These are phyloP conservation scores for Solanum bukasovii DNA, from an alignment of 257 asterid species.

Conservation along the genomic window DNA sequence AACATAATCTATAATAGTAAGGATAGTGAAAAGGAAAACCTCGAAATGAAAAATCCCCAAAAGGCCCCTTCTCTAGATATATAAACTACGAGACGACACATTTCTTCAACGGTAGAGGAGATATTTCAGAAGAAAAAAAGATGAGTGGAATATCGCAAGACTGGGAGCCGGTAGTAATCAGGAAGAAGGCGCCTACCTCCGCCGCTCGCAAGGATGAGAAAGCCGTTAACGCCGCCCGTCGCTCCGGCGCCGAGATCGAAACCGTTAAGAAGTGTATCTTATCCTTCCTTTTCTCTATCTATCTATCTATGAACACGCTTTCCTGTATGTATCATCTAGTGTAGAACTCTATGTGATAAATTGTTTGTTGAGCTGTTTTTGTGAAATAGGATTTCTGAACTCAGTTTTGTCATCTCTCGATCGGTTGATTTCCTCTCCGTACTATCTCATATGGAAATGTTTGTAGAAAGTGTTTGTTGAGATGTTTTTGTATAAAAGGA, in stretches of 20 bases:
- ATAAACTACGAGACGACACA: not conserved
- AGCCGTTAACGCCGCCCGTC: constrained; percentile 98
- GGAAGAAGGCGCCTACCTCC: constrained; percentile 83
- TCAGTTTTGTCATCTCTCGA: not conserved
- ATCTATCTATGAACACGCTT: not conserved
- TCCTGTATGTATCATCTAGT: not conserved
- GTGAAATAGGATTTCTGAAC: not conserved
- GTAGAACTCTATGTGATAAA: not conserved
- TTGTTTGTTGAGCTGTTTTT: not conserved
- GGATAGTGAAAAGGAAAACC: not conserved
- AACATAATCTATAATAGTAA: not conserved
- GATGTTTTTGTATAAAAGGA: not conserved
- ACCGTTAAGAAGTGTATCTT: constrained; percentile 57
- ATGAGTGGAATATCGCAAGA: constrained; percentile 58
- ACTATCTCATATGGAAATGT: not conserved
- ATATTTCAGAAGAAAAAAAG: not conserved
- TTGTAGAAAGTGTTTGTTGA: not conserved
- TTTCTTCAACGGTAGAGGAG: not conserved
- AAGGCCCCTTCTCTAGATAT: not conserved
- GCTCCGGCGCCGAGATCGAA: constrained; percentile 92
- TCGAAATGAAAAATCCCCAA: not conserved
- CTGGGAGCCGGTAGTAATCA: constrained; percentile 86
- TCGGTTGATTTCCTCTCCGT: not conserved
- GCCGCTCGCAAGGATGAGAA: constrained; percentile 95
- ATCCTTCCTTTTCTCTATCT: not conserved